phyloP scores from a whole-genome alignment of 2,329 filamentous ascomycete species.

The Colletotrichum sp. region DNA sequence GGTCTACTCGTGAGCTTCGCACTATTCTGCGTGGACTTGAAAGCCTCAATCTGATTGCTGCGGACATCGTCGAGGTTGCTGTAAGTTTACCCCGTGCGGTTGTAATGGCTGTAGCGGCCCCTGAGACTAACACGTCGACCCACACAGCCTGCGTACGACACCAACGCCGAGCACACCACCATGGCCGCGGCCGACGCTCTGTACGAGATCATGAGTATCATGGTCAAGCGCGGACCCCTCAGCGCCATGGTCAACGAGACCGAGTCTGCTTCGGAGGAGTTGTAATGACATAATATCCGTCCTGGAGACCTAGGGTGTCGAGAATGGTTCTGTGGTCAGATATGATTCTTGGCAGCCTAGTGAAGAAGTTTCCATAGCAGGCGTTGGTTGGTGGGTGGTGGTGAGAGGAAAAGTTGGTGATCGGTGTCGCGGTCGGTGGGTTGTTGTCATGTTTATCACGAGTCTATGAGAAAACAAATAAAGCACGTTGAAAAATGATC shows the following conservation, averaged over 20 bases:
- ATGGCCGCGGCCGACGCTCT: conserved; percentile 75
- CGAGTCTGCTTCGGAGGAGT: conserved; percentile 5
- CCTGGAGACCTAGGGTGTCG: not conserved
- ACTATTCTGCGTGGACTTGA: conserved; percentile 75
- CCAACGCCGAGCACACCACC: conserved; percentile 75
- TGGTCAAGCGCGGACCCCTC: conserved; percentile 80
- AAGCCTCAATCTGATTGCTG: conserved; percentile 70
- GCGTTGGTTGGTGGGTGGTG: not conserved
- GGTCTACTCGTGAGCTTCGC: conserved; percentile 75
- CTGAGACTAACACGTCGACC: not conserved
- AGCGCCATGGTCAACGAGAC: conserved; percentile 37
- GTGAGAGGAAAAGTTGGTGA: not conserved
- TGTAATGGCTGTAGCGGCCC: not conserved
- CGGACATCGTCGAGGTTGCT: conserved; percentile 77
- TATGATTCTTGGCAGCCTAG: not conserved
- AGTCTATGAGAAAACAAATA: not conserved
- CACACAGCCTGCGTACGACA: conserved; percentile 67
- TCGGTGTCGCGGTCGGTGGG: not conserved
- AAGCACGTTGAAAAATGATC: not conserved
- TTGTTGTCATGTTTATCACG: not conserved
- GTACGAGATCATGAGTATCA: conserved; percentile 81
- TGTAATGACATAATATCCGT: not conserved
- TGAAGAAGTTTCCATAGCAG: not conserved
- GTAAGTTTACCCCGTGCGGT: conserved; percentile 30
- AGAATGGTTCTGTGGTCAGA: too few relatives aligned